Conservation (phyloP, 352 stramenopile species). For the Discostella stelligera region DNA sequence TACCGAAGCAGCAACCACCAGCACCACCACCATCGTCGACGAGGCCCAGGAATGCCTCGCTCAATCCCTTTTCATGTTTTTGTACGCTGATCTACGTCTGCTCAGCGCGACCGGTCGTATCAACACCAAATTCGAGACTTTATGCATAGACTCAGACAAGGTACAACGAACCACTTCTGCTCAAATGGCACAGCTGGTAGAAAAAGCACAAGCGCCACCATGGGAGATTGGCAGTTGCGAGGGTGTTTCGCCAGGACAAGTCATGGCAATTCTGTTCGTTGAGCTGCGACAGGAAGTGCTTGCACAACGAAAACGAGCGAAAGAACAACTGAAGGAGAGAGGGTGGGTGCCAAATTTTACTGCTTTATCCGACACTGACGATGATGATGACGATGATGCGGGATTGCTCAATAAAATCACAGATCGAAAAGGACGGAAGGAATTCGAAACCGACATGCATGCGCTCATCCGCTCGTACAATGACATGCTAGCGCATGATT, state of each 20-base stretch:
- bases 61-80: conserved; percentile 64
- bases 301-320: conserved; percentile 29
- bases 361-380: not conserved
- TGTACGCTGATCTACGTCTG: conserved; percentile 68
- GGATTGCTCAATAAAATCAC: conserved; percentile 53
- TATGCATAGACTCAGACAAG: conserved; percentile 66
- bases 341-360: not conserved
- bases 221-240: conserved; percentile 17
- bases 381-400: conserved; percentile 38
- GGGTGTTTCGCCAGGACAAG: conserved; percentile 55
- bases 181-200: conserved; percentile 49
- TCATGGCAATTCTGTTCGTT: conserved; percentile 56
- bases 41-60: conserved; percentile 61
- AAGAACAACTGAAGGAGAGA: conserved; percentile 23
- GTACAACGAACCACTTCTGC: conserved; percentile 35
- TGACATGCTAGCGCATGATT: conserved; percentile 58
- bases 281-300: conserved; percentile 49
- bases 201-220: conserved; percentile 3
- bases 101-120: conserved; percentile 65
- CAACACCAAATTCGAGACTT: conserved; percentile 63
- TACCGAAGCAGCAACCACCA: not conserved
- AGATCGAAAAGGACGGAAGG: conserved; percentile 45
- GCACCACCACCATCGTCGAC: conserved; percentile 48
- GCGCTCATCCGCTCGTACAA: conserved; percentile 53
- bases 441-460: conserved; percentile 68